Evolutionary conservation across 306 rosid species (phyloP), one percentile per base, ranked within the genome.

Genomic region (Vigna reflexopilosa): DNA sequence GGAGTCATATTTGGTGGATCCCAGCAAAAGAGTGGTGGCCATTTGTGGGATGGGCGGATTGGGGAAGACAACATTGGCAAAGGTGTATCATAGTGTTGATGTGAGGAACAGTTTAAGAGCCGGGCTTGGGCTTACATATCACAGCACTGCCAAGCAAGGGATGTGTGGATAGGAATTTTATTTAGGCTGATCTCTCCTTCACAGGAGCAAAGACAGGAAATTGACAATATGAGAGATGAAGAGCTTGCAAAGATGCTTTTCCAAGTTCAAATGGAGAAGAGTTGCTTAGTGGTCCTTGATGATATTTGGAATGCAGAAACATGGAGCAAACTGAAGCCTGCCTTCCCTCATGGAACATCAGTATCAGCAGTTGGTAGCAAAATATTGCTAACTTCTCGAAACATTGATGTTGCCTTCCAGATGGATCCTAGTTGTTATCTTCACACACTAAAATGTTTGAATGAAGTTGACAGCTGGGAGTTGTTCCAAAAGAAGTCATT

Each of bases 11-110:
- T 68, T 89, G 88, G 70, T 87, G 1, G 47, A 69, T 42, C 32
- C 76, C 8, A 80, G 28, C 7, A 68, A 69, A 40, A 6, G 38
- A 48, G 85, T 87, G 3, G 85, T 85, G 38, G 82, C 89, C 12
- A 81, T 87, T 22, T 87, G 89, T 49, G 91, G 93, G 12, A 85
- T 87, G 93, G 93, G 93, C 12, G 93, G 93, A 59, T 62, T 89
- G 40, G 91, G 93, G 36, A 87, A 87, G 44, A 87, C 93, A 24
- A 87, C 91, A 45, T 78, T 89, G 67, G 93, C 91, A 2, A 89
- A 81, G 45, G 76, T 87, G 0, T 87, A 79, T 54, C 88, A 83
- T 66, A 32, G 87, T 70, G 49, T 9, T 48, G 16, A 54, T 7
- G 79, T 85, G 2, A 79, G 79, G 68, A 78, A 65, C 4, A 75